Percentiles rank a stretch among this genome's conserved stretches.
These are phyloP conservation scores for Allodekkera sacchari DNA, from an alignment of 805 yeast species.

Conservation along the genomic window DNA sequence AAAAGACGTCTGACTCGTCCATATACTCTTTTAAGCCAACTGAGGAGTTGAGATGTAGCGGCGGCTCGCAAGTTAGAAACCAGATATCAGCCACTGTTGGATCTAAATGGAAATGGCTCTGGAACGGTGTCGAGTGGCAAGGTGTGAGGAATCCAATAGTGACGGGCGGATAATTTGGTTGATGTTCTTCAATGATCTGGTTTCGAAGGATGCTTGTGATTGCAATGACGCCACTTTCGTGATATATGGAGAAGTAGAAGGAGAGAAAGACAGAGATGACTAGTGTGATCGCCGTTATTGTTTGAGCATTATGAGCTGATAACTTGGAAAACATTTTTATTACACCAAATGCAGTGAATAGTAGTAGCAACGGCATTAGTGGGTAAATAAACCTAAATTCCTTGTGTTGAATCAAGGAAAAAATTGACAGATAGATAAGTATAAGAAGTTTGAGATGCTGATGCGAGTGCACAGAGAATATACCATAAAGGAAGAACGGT, in stretches of 20 bases:
- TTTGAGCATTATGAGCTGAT: conserved; percentile 5
- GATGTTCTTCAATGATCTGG: conserved; percentile 9
- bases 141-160: conserved; percentile 81
- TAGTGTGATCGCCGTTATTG: conserved; percentile 5
- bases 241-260: conserved; percentile 45
- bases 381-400: conserved; percentile 89
- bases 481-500: conserved; percentile 51
- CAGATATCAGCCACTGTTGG: conserved; percentile 40
- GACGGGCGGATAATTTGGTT: not conserved
- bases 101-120: conserved; percentile 64
- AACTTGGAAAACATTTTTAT: conserved; percentile 5
- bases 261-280: conserved; percentile 9
- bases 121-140: conserved; percentile 97
- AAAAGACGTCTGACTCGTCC: conserved; percentile 86
- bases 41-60: conserved; percentile 35
- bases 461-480: conserved; percentile 8
- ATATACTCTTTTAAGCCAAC: conserved; percentile 39
- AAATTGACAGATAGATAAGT: conserved; percentile 39
- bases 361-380: conserved; percentile 62
- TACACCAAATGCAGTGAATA: conserved; percentile 38
- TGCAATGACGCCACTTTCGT: conserved; percentile 81
- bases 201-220: conserved; percentile 47
- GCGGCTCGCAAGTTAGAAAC: conserved; percentile 92
- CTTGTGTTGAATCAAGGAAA: conserved; percentile 71
- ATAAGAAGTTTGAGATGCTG: conserved; percentile 19